Evolutionary conservation across 164 flowering plant genomes (phyloP).

Genomic region (Piper longum): DNA sequence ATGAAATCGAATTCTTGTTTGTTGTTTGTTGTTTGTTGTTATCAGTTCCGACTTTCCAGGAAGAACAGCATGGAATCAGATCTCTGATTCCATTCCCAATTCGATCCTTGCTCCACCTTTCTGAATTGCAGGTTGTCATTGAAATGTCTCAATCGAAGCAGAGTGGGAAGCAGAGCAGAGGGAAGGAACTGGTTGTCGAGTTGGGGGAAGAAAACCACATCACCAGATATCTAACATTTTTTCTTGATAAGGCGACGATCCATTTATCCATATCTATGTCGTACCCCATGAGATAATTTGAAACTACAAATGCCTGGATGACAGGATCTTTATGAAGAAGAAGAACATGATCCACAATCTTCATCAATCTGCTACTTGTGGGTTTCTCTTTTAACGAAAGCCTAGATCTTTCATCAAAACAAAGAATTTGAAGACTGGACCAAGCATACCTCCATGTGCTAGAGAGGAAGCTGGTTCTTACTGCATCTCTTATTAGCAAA

Average conservation of each 20-base stretch:
- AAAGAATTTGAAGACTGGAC: slow-evolving; percentile 29
- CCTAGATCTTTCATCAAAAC: slow-evolving; percentile 30
- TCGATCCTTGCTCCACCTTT: too few relatives aligned
- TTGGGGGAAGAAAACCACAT: too few relatives aligned
- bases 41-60: too few relatives aligned
- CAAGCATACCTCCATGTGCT: slow-evolving; percentile 51
- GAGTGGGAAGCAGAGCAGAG: too few relatives aligned
- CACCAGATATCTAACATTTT: slow-evolving; percentile 27
- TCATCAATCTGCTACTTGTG: slow-evolving; percentile 6
- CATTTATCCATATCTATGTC: slow-evolving; percentile 35
- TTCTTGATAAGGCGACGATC: slow-evolving; percentile 38
- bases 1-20: too few relatives aligned
- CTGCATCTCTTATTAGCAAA: slow-evolving; percentile 42
- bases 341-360: slow-evolving; percentile 36
- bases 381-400: slow-evolving; percentile 8
- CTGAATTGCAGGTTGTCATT: too few relatives aligned
- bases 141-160: too few relatives aligned
- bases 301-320: slow-evolving; percentile 20
- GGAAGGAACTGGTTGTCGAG: too few relatives aligned
- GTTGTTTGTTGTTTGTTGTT: too few relatives aligned
- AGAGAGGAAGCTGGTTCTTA: slow-evolving; percentile 44
- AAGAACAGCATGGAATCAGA: too few relatives aligned
- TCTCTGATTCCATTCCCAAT: too few relatives aligned
- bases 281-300: slow-evolving; percentile 30
- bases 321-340: slow-evolving; percentile 35